A percentile compares a stretch with the other conserved stretches of the same genome.
Evolutionary conservation across 139 green algal genomes (phyloP).

Genomic region (Micractinium conductrix): DNA sequence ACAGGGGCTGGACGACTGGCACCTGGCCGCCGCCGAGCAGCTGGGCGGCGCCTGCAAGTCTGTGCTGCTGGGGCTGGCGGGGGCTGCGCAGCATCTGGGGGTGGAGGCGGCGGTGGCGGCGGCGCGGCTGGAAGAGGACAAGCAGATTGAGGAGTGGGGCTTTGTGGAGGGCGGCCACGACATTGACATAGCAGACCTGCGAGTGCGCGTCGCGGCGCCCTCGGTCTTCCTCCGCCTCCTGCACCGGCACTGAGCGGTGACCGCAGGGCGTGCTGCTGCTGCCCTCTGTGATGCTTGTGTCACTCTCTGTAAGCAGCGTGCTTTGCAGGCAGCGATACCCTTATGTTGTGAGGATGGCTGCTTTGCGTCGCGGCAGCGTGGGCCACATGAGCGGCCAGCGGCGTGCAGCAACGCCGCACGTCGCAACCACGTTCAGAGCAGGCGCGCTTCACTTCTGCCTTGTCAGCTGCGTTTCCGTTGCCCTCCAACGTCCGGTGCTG

Average conservation of each 20-base stretch:
- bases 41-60: constrained; percentile 82
- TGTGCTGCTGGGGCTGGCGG: constrained; percentile 80
- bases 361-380: no score
- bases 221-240: constrained; percentile 81
- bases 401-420: no score
- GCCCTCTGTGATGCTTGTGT: no score
- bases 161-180: constrained; percentile 98
- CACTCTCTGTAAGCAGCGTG: no score
- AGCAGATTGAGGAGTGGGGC: constrained; percentile 89
- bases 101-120: constrained; percentile 64
- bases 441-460: no score
- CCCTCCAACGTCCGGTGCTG: no score
- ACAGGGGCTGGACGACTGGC: constrained; percentile 72
- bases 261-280: no score
- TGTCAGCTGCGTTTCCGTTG: no score
- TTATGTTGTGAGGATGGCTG: no score
- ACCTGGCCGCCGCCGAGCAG: constrained; percentile 79
- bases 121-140: constrained; percentile 83
- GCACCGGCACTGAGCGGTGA: background rate
- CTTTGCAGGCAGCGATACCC: no score
- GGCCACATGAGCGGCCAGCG: no score
- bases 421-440: no score
- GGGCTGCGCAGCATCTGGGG: constrained; percentile 65
- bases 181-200: constrained; percentile 87
- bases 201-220: constrained; percentile 77